Conservation (phyloP, 306 rosid species). For the Oemleria cerasiformis region DNA sequence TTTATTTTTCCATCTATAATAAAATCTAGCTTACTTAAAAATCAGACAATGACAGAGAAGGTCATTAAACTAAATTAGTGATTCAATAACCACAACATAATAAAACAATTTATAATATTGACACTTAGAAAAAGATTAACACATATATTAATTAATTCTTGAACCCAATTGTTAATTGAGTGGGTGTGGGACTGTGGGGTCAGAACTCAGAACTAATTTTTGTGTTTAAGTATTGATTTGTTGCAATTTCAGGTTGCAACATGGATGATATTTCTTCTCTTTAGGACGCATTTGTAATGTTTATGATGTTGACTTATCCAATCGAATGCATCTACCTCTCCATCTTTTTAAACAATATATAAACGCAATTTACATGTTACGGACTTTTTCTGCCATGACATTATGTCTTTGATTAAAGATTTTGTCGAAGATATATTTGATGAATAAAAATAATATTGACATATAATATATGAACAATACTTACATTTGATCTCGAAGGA, state of each 20-base stretch:
- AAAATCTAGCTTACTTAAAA: neutral
- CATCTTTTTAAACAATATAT: too few relatives aligned
- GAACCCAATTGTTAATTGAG: constrained; percentile 7
- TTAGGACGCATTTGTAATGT: constrained; percentile 6
- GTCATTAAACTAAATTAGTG: constrained; percentile 8
- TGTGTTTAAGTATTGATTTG: constrained; percentile 19
- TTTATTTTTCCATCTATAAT: constrained; percentile 10
- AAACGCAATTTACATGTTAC: too few relatives aligned
- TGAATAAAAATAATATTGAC: too few relatives aligned
- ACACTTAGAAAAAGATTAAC: constrained; percentile 23
- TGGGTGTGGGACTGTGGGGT: constrained; percentile 22
- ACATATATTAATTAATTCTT: neutral
- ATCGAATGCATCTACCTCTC: constrained; percentile 3
- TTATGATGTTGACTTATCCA: constrained; percentile 25
- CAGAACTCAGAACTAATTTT: neutral
- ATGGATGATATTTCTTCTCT: constrained; percentile 14
- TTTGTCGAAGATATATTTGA: too few relatives aligned
- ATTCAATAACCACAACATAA: constrained; percentile 10
- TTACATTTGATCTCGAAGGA: too few relatives aligned
- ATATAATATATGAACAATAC: too few relatives aligned
- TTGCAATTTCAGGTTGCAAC: constrained; percentile 14
- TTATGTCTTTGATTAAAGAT: too few relatives aligned
- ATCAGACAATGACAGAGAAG: constrained; percentile 6
- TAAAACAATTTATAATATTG: constrained; percentile 26
- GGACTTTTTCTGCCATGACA: too few relatives aligned